These are phyloP conservation scores for Aspergillus haitiensis DNA, from an alignment of 495 filamentous ascomycete genomes.

Conservation along the genomic window DNA sequence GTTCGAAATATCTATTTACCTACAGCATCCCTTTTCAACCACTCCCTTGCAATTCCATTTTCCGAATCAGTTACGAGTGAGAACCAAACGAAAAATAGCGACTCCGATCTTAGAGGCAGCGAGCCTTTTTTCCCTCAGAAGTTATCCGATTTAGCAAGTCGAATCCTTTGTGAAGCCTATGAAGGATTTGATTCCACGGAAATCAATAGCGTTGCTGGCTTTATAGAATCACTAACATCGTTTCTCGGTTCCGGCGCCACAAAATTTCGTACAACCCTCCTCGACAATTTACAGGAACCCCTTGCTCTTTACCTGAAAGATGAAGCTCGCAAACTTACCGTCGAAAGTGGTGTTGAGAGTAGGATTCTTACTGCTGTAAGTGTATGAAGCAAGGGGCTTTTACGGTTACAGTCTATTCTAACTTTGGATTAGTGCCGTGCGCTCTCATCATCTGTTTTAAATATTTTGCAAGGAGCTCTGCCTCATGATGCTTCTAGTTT, in stretches of 20 bases:
- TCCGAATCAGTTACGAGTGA: slow-evolving; percentile 17
- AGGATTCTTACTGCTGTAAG: slow-evolving; percentile 43
- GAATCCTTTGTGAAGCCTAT: slow-evolving; percentile 36
- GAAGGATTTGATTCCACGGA: slow-evolving; percentile 28
- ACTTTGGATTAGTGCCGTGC: slow-evolving; percentile 35
- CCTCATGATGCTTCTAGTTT: slow-evolving; percentile 45
- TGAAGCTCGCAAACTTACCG: slow-evolving; percentile 29
- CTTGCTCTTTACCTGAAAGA: slow-evolving; percentile 40
- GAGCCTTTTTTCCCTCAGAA: slow-evolving; percentile 28
- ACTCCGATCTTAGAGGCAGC: not conserved
- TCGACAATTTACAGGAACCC: slow-evolving; percentile 35
- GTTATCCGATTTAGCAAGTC: slow-evolving; percentile 30
- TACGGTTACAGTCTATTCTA: slow-evolving; percentile 17
- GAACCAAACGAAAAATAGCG: not conserved
- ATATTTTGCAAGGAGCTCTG: slow-evolving; percentile 36
- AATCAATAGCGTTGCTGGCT: slow-evolving; percentile 29
- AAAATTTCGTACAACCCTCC: slow-evolving; percentile 33
- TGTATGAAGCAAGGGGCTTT: slow-evolving; percentile 12
- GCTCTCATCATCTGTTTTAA: slow-evolving; percentile 38
- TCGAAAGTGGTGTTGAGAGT: slow-evolving; percentile 35
- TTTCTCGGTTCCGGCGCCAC: slow-evolving; percentile 38
- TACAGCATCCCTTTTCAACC: slow-evolving; percentile 35
- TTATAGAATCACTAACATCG: slow-evolving; percentile 44
- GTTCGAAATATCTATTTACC: slow-evolving; percentile 29
- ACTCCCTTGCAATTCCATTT: slow-evolving; percentile 38